Base-by-base conservation (phyloP, 768 basidiomycete species). In the Botryobasidium botryosum region DNA sequence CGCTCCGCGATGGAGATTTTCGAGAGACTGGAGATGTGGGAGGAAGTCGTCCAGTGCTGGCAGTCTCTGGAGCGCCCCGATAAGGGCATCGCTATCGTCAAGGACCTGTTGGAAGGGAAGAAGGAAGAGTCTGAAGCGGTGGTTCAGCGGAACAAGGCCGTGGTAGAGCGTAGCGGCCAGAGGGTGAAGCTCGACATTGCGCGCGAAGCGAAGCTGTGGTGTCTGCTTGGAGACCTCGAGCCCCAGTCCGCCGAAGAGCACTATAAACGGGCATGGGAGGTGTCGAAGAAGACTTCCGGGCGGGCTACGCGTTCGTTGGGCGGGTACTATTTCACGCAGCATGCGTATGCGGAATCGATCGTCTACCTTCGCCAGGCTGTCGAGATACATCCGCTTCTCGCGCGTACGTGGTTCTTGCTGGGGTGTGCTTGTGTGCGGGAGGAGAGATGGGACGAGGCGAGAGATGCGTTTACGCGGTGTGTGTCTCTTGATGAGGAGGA, bases 21-120 rank as follows among this genome's bases (percentile, higher is more conserved):
- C 56, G 81, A 87, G 62, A 71, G 85, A 28, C 66, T 96, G 49
- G 90, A 97, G 63, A 88, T 96, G 88, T 99, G 91, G 91, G 94
- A 94, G 62, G 86, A 96, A 51, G 90, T 85, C 6, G 87, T 88
- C 35, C 68, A 71, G 50, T 97, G 92, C 61, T 85, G 81, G 68
- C 76, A 78, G 48, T 66, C 76, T 15, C 69, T 91, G 63, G 90
- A 92, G 51, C 65, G 72, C 51, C 72, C 71, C 7, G 84, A 86
- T 44, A 77, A 74, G 56, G 94, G 79, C 4, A 69, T 87, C 48
- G 59, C 65, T 2, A 74, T 99, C 57, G 86, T 97, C 31, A 71
- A 72, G 20, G 88, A 92, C 57, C 64, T 99, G 7, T 63, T 97
- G 23, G 79, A 79, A 49, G 92, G 90, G 0, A 66, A 68, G 28